These are phyloP conservation scores for Mucor piriformis DNA, from an alignment of 371 early-diverging fungal species.

Conservation along the genomic window DNA sequence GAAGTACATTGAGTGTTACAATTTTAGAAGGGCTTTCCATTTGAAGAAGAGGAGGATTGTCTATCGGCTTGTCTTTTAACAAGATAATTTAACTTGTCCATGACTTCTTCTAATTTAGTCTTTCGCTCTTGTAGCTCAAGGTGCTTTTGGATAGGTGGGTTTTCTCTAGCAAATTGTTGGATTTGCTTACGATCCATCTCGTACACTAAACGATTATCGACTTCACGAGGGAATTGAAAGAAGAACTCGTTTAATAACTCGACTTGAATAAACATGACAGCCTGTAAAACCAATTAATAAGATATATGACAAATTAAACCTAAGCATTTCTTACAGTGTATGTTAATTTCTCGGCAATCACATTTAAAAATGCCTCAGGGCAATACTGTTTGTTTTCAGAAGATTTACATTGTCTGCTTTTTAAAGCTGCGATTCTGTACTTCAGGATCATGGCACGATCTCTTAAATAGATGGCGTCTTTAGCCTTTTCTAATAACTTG, in stretches of 20 bases:
- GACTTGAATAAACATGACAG: constrained; percentile 95
- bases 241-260: constrained; percentile 97
- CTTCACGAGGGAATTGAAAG: constrained; percentile 94
- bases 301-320: not conserved
- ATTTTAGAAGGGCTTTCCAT: constrained; percentile 2
- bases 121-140: constrained; percentile 85
- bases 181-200: constrained; percentile 75
- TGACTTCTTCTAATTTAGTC: constrained; percentile 83
- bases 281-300: constrained; percentile 33
- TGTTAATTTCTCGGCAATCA: constrained; percentile 91
- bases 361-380: constrained; percentile 90
- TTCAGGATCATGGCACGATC: constrained; percentile 77
- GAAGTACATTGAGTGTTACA: not conserved
- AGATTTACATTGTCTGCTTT: constrained; percentile 76
- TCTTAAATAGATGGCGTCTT: constrained; percentile 75
- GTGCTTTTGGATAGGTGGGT: constrained; percentile 83
- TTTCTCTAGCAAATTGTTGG: constrained; percentile 87
- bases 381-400: constrained; percentile 85
- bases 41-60: constrained; percentile 20
- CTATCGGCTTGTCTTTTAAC: constrained; percentile 67
- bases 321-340: constrained; percentile 59
- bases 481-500: constrained; percentile 78
- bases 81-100: constrained; percentile 73
- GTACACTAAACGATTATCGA: constrained; percentile 87
- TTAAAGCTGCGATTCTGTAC: constrained; percentile 78